These are phyloP conservation scores for Zygotorulaspora chibaensis DNA, from an alignment of 805 yeast genomes.

Conservation along the genomic window DNA sequence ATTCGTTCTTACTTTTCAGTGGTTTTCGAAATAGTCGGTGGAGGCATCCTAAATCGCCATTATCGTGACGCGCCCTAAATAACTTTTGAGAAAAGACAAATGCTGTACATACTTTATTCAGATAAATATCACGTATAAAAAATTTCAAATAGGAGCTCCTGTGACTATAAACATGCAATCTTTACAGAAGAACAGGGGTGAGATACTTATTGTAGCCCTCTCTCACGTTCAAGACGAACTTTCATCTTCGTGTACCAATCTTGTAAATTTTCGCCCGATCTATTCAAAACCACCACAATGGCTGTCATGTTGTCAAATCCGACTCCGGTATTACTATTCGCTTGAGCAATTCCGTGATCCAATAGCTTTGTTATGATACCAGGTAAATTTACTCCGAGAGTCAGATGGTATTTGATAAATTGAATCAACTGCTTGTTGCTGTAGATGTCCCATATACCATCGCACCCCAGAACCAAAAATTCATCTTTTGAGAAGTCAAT, in stretches of 20 bases:
- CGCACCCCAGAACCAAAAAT: slow-evolving; percentile 71
- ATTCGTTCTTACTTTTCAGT: neutral
- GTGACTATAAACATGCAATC: no score
- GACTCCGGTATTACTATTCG: slow-evolving; percentile 68
- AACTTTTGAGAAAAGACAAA: neutral
- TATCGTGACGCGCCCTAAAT: no score
- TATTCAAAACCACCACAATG: slow-evolving; percentile 61
- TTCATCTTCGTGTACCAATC: slow-evolving; percentile 59
- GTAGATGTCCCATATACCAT: slow-evolving; percentile 77
- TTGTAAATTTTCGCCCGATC: slow-evolving; percentile 40
- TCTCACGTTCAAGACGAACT: slow-evolving; percentile 36
- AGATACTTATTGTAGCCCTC: slow-evolving; percentile 12
- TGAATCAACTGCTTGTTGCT: slow-evolving; percentile 52
- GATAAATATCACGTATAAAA: no score
- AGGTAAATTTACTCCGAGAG: slow-evolving; percentile 53
- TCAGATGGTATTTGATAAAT: slow-evolving; percentile 53
- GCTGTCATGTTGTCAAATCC: slow-evolving; percentile 84
- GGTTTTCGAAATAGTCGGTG: neutral
- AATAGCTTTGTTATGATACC: slow-evolving; percentile 56
- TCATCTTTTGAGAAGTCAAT: slow-evolving; percentile 47
- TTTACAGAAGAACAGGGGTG: no score
- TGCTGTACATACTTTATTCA: neutral
- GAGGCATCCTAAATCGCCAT: neutral
- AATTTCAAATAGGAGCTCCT: no score
- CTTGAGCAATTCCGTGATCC: slow-evolving; percentile 65